Base-by-base conservation (phyloP, 371 early-diverging fungal species). In the Caulochytrium protostelioides region DNA sequence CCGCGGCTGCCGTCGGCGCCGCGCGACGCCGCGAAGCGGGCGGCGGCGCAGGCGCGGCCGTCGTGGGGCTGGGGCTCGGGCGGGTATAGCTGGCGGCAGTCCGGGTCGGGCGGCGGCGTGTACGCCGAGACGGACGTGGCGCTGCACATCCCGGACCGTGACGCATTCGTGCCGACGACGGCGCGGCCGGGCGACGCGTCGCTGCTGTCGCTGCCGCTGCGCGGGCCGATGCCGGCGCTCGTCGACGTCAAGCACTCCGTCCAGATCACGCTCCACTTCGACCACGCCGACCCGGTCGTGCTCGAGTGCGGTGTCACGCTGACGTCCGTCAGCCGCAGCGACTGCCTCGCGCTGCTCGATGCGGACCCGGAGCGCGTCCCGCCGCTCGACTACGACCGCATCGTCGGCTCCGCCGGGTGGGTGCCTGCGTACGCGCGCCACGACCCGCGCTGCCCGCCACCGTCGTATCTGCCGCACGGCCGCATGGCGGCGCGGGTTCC, bases 101-200 rank as follows among this genome's bases (percentile, higher is more conserved):
- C n/a, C n/a, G n/a, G n/a, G n/a, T n/a, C n/a, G n/a, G 55, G 52
- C n/a, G 54, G 54, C 9, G 61, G 61, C 3, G 38, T 60, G 1
- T 56, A 56, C 40, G 51, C 38, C 19, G 55, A 60, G 30, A 24
- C 37, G 16, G 49, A 50, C 22, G 41, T 28, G 12, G 21, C 27
- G 12, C 38, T 60, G 21, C 35, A 28, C 4, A 38, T 56, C 2
- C 61, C 61, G 5, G 2, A 29, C 9, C 33, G 23, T 6, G 53
- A 49, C 24, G 27, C 33, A 14, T 52, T 48, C 28, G 22, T 38
- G 2, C 55, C 57, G 13, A 43, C 50, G n/a, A 43, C 52, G 6
- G 38, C 48, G 23, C 45, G 43, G 28, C 28, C 40, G n/a, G 15
- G 24, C 2, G 20, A 28, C 7, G 37, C 37, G 1, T 30, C 43